Base-by-base conservation (phyloP, 345 rosid species). In the Gossypium anomalum region DNA sequence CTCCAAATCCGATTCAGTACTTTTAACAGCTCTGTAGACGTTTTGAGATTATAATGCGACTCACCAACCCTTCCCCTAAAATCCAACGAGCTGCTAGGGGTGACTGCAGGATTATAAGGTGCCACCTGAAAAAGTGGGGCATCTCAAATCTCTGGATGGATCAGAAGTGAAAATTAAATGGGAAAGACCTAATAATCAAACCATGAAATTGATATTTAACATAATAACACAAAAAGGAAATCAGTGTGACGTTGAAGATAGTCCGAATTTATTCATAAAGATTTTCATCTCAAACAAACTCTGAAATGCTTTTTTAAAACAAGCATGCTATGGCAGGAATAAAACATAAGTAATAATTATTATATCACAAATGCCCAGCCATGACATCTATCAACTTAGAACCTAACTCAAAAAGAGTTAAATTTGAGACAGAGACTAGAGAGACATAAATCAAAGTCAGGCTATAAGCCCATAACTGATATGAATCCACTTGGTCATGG, bases 1-100 rank as follows among this genome's bases (percentile, higher is more conserved):
- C 91, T 93, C 98, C 98, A 95, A 8, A 93, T 95, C 60, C 90
- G 93, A 61, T 95, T 95, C 59, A 95, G 75, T 65, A 95, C 97
- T 73, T 95, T 95, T 9, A 95, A 82, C 78, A 95, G 87, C 77
- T 95, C 97, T 0, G 98, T 90, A 9, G 99, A 95, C 27, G 99
- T 93, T 79, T 93, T 92, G 67, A 93, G 92, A 81, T 84, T 88
- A 80, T 84, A 90, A 3, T 83, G 86, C 9, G 93, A 80, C 51
- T 89, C 94, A 14, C 87, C 96, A 70, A 81, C 77, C 82, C 93
- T 86, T 76, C 90, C 93, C 77, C 64, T 82, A 41, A 87, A 90
- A 51, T 91, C 97, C 13, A 94, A 44, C 17, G 92, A 94, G 78
- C 98, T 93, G 22, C 82, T 76, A 75, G 99, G 96, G 20, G 98